phyloP scores from a whole-genome alignment of 2,329 filamentous ascomycete genomes.

The Orbilia quercus region DNA sequence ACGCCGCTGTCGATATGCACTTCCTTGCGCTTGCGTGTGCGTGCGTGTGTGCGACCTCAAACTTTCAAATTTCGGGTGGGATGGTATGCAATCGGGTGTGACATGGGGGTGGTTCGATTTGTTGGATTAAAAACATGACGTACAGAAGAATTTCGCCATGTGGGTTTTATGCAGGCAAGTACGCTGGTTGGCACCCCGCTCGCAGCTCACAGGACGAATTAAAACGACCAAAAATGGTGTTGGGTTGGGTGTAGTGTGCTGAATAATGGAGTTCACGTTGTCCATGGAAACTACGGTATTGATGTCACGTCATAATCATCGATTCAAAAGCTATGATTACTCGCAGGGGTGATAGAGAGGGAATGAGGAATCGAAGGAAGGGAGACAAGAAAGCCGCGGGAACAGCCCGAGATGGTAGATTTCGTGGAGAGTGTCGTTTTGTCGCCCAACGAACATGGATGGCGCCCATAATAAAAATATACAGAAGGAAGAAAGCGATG shows the following conservation, averaged over 20 bases:
- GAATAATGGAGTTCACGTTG: too few relatives aligned
- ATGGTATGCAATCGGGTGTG: conserved; percentile 7
- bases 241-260: too few relatives aligned
- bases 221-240: too few relatives aligned
- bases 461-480: conserved; percentile 50
- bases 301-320: conserved; percentile 38
- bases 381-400: not conserved
- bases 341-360: conserved; percentile 27
- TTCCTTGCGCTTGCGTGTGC: conserved; percentile 7
- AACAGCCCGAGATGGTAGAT: not conserved
- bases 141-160: not conserved
- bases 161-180: conserved; percentile 4
- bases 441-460: conserved; percentile 43
- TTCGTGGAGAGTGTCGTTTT: conserved; percentile 49
- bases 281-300: too few relatives aligned
- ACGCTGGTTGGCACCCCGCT: too few relatives aligned
- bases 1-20: not conserved
- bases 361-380: conserved; percentile 9
- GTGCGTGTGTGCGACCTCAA: not conserved
- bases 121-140: conserved; percentile 16
- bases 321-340: conserved; percentile 25
- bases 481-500: conserved; percentile 41
- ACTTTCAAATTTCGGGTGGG: conserved; percentile 9
- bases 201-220: too few relatives aligned
- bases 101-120: conserved; percentile 5